Base-by-base conservation (phyloP, 2,329 filamentous ascomycete genomes). In the Epichloe festucae region DNA sequence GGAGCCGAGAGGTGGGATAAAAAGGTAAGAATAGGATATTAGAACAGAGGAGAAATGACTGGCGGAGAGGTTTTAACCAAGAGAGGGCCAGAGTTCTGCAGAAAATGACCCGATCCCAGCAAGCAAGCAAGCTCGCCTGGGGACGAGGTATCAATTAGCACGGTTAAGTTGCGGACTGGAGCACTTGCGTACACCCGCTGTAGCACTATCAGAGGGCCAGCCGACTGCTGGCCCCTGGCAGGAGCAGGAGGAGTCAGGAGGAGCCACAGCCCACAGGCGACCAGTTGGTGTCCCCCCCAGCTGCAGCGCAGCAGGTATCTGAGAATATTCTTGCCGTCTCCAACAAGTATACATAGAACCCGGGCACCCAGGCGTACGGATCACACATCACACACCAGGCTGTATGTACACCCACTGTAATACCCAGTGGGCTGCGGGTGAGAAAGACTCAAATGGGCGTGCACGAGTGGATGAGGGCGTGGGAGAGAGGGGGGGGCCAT, bases 11-110 rank as follows among this genome's bases (percentile, higher is more conserved):
- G 53, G 55, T 53, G 53, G 48, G 52, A 59, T 56, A 55, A 71
- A 73, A 73, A 72, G 65, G 73, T 73, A 71, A 71, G 73, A 76
- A 70, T 69, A 75, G 70, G 71, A 74, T 70, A 27, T 27, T 27
- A 67, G 68, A 72, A 68, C 67, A 71, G 70, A 71, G 66, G 70
- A 70, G 73, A 73, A 74, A 73, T 73, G 75, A 77, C 72, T 74
- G 73, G 74, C 71, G 71, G 70, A 74, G 70, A 76, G 48, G 65
- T 66, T 67, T 68, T 66, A 66, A 67, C 61, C 19, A 55, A 39
- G 23, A 56, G 56, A 54, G 52, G 52, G 53, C 52, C 55, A 51
- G 46, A 52, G 17, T 17, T 17, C 17, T 17, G 50, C 50, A 42
- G 50, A 55, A 34, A 48, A 21, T 49, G 50, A 48, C 48, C 44